A percentile compares a stretch with the other conserved stretches of the same genome.
Conservation (phyloP, 2,329 filamentous ascomycete species). For the Xylaria sp. region DNA sequence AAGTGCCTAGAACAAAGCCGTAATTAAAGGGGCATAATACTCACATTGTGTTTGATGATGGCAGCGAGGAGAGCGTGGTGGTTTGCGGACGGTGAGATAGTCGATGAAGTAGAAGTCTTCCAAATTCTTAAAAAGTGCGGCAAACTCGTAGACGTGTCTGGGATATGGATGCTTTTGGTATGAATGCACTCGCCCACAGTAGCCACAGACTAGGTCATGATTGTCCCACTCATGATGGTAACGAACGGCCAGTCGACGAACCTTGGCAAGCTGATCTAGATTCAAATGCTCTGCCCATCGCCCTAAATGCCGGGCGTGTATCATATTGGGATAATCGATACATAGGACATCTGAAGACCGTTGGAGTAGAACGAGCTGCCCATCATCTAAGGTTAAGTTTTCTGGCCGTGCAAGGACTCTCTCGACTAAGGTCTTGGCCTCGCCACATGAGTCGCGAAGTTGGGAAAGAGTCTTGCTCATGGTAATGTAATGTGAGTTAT, state of each 20-base stretch:
- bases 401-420: slow-evolving; percentile 36
- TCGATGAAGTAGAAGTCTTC: slow-evolving; percentile 59
- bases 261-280: slow-evolving; percentile 44
- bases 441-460: slow-evolving; percentile 42
- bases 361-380: slow-evolving; percentile 41
- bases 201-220: slow-evolving; percentile 45
- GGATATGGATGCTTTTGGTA: slow-evolving; percentile 48
- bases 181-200: slow-evolving; percentile 50
- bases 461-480: slow-evolving; percentile 41
- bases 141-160: slow-evolving; percentile 57
- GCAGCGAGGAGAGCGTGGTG: slow-evolving; percentile 35
- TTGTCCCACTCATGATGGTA: slow-evolving; percentile 56
- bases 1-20: slow-evolving; percentile 15
- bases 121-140: slow-evolving; percentile 55
- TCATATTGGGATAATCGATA: slow-evolving; percentile 46
- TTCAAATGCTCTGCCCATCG: slow-evolving; percentile 44
- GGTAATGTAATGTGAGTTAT: slow-evolving; percentile 46
- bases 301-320: slow-evolving; percentile 34
- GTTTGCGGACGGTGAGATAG: slow-evolving; percentile 52
- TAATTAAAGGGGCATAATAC: slow-evolving; percentile 10
- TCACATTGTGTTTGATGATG: slow-evolving; percentile 32
- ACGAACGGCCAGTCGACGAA: slow-evolving; percentile 55
- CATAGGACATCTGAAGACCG: slow-evolving; percentile 46
- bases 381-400: slow-evolving; percentile 42
- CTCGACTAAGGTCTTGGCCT: slow-evolving; percentile 39